Percentiles rank a stretch among this genome's conserved stretches.
phyloP scores from a whole-genome alignment of 805 yeast species.

The Lipomyces japonicus region DNA sequence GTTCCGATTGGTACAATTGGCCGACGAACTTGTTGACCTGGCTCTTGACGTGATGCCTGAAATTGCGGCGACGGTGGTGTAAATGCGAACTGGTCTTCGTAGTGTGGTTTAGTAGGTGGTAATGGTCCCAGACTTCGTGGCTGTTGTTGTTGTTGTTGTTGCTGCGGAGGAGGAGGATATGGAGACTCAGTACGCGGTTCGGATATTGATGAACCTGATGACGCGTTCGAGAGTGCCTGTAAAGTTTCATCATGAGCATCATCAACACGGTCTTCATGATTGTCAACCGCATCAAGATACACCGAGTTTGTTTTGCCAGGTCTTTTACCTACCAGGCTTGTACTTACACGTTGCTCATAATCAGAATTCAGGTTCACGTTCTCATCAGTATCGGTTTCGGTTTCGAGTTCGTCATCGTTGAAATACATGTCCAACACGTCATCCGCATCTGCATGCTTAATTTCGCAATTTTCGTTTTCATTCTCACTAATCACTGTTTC shows the following conservation, averaged over 20 bases:
- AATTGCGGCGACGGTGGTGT: neutral
- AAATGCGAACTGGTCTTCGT: no score
- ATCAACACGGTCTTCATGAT: neutral
- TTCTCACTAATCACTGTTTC: neutral
- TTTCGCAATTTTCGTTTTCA: neutral
- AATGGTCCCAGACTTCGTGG: no score
- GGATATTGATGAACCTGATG: conserved; percentile 13
- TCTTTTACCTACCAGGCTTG: neutral
- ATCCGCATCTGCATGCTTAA: neutral
- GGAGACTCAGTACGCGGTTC: conserved; percentile 26
- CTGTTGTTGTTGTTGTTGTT: neutral
- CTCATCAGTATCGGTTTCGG: neutral
- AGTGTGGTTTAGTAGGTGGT: no score
- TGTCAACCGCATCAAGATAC: neutral
- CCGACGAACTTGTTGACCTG: no score
- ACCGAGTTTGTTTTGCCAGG: neutral
- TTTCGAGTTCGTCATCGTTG: neutral
- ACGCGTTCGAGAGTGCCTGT: conserved; percentile 6
- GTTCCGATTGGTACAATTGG: no score
- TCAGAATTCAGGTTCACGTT: no score
- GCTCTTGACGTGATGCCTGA: conserved; percentile 2
- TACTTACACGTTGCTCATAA: neutral
- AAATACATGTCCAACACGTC: conserved; percentile 9
- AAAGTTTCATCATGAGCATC: conserved; percentile 1
- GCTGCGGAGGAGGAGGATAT: conserved; percentile 4